Conservation (phyloP, 768 basidiomycete genomes). For the Termitomyces sp. region DNA sequence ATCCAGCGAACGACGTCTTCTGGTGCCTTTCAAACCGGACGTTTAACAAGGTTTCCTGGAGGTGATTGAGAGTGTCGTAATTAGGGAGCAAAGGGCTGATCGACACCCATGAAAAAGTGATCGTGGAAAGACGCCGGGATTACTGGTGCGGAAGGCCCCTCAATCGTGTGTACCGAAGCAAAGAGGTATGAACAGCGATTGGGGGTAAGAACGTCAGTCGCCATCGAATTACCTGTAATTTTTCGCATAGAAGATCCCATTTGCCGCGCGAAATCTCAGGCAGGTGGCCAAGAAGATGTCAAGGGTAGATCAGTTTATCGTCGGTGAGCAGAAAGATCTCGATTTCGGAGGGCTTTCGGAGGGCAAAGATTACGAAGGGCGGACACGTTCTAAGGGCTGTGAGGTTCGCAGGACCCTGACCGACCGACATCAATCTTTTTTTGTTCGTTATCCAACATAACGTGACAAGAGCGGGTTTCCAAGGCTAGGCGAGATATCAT, state of each 20-base stretch:
- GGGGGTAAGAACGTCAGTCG: slow-evolving; percentile 1
- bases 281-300: slow-evolving; percentile 10
- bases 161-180: slow-evolving; percentile 23
- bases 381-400: background rate
- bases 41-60: slow-evolving; percentile 17
- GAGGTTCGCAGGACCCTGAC: slow-evolving; percentile 1
- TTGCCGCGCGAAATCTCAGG: slow-evolving; percentile 5
- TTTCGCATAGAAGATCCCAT: slow-evolving; percentile 11
- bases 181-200: slow-evolving; percentile 2
- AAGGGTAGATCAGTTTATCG: slow-evolving; percentile 14
- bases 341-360: slow-evolving; percentile 13
- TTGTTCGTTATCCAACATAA: background rate
- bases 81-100: slow-evolving; percentile 5
- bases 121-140: slow-evolving; percentile 9
- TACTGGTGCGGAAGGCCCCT: slow-evolving; percentile 9
- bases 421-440: background rate
- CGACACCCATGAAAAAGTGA: slow-evolving; percentile 6
- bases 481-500: background rate
- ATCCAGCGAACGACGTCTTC: slow-evolving; percentile 25
- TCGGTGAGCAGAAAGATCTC: slow-evolving; percentile 10
- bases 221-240: slow-evolving; percentile 11
- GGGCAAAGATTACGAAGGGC: slow-evolving; percentile 15
- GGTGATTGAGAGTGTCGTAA: slow-evolving; percentile 8
- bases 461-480: slow-evolving; percentile 4
- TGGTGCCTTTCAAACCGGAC: slow-evolving; percentile 12